Evolutionary conservation across 1,284 basidiomycete genomes (phyloP).

Genomic region (Ganoderma sp.): DNA sequence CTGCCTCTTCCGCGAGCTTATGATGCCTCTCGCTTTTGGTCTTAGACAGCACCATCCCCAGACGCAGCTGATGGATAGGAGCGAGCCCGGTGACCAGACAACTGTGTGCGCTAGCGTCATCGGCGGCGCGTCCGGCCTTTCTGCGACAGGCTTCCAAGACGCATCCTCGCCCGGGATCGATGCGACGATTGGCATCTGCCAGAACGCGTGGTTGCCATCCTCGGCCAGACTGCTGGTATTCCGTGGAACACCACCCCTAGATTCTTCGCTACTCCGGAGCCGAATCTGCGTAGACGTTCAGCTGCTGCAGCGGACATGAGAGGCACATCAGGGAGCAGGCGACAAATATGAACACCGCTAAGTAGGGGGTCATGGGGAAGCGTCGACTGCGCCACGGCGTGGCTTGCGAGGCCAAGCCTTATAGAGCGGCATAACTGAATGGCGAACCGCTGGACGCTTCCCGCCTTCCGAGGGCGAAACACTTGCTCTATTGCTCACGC

Average conservation of each 20-base stretch:
- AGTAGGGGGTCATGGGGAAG: background rate
- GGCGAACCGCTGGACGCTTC: conserved; percentile 8
- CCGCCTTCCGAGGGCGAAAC: conserved; percentile 1
- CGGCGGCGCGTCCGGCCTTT: background rate
- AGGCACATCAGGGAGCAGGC: background rate
- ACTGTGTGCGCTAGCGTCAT: background rate
- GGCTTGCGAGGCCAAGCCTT: conserved; percentile 20
- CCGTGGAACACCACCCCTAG: conserved; percentile 13
- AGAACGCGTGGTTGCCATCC: conserved; percentile 14
- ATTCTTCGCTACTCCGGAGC: conserved; percentile 30
- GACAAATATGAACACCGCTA: conserved; percentile 2
- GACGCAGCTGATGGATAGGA: background rate
- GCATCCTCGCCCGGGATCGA: conserved; percentile 14
- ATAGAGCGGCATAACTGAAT: conserved; percentile 20
- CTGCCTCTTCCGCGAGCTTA: conserved; percentile 1
- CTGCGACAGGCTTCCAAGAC: background rate
- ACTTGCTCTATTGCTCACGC: background rate
- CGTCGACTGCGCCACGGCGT: conserved; percentile 19
- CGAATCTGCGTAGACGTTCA: conserved; percentile 19
- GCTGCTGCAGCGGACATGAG: background rate
- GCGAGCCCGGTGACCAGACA: conserved; percentile 15
- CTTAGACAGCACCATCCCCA: background rate
- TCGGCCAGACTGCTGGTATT: conserved; percentile 11
- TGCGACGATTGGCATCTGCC: conserved; percentile 8
- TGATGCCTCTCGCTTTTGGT: conserved; percentile 1